Evolutionary conservation across 108 stramenopile genomes (phyloP), one percentile per base, ranked within the genome.

Genomic region (Thalassiosira profunda): DNA sequence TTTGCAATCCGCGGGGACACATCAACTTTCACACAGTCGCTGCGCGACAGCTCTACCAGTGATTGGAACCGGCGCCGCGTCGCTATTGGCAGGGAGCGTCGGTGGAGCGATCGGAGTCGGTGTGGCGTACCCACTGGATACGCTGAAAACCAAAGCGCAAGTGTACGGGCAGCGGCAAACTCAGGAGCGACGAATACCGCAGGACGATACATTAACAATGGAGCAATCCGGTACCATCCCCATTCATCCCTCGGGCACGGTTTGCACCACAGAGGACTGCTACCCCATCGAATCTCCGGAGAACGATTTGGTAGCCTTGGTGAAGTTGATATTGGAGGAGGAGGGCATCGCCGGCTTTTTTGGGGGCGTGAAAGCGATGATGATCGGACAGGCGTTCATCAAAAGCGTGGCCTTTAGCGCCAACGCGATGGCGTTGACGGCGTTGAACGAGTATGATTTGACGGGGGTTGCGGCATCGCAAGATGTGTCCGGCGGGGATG

Each of bases 401-500:
- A 83, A 83, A 43, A 74, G 77, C 35, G 77, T 79, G n/a, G 77
- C 82, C 9, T 83, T 83, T 43, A 70, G 67, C 57, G 70, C 82
- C 9, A 83, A 83, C 55, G 67, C 43, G 18, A 24, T 56, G 1
- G 79, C 70, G 0, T 62, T 77, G 29, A 28, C 49, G 21, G 38
- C 67, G 23, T 44, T 81, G 58, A 63, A 63, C 4, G 71, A 72
- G 10, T 17, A 18, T 23, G 35, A 37, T n/a, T 43, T 25, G 14
- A 56, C 23, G 6, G 12, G 10, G 5, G 28, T 24, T n/a, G 14
- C 38, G 17, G 9, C 4, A 9, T n/a, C n/a, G n/a, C n/a, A n/a
- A n/a, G n/a, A n/a, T 15, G 41, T 20, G 24, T 17, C 12, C 4
- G 37, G 57, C 2, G 49, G 35, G 0, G 49, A 33, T 5, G 47